These are phyloP conservation scores for Penicillium glabrum DNA, from an alignment of 2,329 filamentous ascomycete genomes.

Conservation along the genomic window DNA sequence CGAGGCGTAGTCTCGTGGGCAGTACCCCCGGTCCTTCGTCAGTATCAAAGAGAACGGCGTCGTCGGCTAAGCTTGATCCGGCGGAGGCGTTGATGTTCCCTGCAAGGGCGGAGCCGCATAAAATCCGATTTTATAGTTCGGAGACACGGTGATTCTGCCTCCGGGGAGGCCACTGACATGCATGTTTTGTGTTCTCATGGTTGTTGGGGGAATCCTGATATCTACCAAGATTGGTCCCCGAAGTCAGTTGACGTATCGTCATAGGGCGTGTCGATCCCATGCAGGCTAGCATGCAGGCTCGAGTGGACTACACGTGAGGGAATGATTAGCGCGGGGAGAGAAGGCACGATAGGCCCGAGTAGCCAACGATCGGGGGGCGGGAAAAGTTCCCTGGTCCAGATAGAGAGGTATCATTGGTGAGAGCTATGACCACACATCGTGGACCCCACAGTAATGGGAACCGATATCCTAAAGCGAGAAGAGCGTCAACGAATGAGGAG, in stretches of 20 bases:
- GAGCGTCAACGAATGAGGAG: too few relatives aligned
- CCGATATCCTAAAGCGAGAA: background rate
- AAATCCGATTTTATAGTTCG: background rate
- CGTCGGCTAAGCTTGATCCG: slow-evolving; percentile 5
- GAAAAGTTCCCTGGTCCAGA: background rate
- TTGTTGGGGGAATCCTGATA: background rate
- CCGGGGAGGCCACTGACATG: background rate
- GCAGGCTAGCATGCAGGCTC: background rate
- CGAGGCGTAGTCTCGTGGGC: background rate
- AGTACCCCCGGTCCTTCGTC: background rate
- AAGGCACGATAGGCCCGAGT: background rate
- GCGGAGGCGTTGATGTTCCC: background rate
- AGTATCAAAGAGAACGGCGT: background rate
- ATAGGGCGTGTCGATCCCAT: background rate
- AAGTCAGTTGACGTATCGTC: background rate
- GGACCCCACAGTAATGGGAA: background rate
- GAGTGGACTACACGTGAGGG: background rate
- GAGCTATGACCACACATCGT: background rate
- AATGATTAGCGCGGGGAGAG: background rate
- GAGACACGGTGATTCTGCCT: background rate
- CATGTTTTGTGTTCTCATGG: background rate
- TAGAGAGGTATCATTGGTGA: background rate
- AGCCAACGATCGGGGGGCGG: background rate
- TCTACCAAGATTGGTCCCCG: background rate
- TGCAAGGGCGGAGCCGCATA: slow-evolving; percentile 2